Evolutionary conservation across 306 rosid genomes (phyloP).

Genomic region (Psophocarpus tetragonolobus): DNA sequence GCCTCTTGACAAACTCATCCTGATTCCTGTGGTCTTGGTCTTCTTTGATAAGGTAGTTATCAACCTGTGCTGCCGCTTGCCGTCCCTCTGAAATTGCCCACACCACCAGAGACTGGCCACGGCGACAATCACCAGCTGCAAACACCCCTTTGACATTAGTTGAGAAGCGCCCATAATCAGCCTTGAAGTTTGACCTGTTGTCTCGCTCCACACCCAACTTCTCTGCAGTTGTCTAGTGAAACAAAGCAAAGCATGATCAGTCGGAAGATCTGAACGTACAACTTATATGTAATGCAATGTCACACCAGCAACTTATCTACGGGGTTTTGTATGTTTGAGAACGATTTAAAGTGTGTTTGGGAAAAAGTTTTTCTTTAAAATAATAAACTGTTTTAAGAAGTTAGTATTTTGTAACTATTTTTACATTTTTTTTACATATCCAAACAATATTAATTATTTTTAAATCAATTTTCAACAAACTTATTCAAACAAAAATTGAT

Average conservation of each 20-base stretch:
- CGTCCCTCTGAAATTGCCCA: conserved; percentile 97
- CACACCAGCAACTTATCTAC: no score
- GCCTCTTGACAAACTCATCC: conserved; percentile 53
- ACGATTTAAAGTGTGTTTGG: no score
- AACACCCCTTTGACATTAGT: conserved; percentile 77
- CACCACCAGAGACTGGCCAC: conserved; percentile 92
- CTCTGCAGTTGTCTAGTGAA: conserved; percentile 67
- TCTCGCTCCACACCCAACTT: conserved; percentile 79
- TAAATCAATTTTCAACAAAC: no score
- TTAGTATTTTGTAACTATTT: no score
- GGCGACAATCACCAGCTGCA: conserved; percentile 93
- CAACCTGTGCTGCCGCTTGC: conserved; percentile 84
- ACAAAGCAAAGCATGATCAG: conserved; percentile 1
- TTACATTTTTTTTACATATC: no score
- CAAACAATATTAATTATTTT: no score
- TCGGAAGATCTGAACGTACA: neutral
- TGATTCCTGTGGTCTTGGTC: conserved; percentile 42
- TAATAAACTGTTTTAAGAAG: no score
- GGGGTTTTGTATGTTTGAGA: no score
- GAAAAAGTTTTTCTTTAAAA: no score
- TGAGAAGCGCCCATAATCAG: conserved; percentile 85
- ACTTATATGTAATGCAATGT: no score
- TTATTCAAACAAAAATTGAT: no score
- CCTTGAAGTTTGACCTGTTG: conserved; percentile 83
- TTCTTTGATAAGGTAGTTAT: conserved; percentile 55